Evolutionary conservation across 306 rosid genomes (phyloP), one percentile per base, ranked within the genome.

Genomic region (Sechiopsis laciniata): DNA sequence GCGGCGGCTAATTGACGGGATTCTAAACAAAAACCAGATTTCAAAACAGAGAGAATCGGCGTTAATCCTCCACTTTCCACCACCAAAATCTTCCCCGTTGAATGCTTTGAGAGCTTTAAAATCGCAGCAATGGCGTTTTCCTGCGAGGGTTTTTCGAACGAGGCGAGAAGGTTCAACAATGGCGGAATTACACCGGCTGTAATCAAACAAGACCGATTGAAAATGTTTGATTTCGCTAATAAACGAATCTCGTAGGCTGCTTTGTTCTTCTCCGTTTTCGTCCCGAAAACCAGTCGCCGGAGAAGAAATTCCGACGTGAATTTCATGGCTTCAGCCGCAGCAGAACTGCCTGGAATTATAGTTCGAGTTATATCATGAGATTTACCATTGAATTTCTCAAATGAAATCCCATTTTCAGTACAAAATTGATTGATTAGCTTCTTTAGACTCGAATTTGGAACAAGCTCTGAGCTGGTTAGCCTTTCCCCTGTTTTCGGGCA

Each of bases 401-500:
- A 17, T 0, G 80, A 80, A 71, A 81, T 65, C n/a, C 86, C 88
- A 16, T 82, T 83, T 0, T 77, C 82, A 0, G 57, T 32, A 66
- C 86, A 93, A 64, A 88, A 85, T 10, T 86, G 82, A 7, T 75
- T 82, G 74, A 93, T 88, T 5, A 93, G 84, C 6, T 76, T 86
- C 45, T 62, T 76, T 13, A 93, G 84, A 10, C 83, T 46, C 7
- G 76, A 56, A 81, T 93, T 93, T 3, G 96, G 91, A 6, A 93
- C 83, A 32, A 93, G 40, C 22, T 86, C 96, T 1, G 84, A 77
- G 69, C 32, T 85, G 0, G 17, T 68, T 1, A 93, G 87, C 62
- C 63, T 87, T 80, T 90, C 86, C 73, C 98, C 96, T 63, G 98
- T 93, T 83, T 88, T 90, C 7, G 98, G 98, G 26, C 98, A 93